Evolutionary conservation across 2,329 filamentous ascomycete genomes (phyloP).

Genomic region (Fusarium continuum): DNA sequence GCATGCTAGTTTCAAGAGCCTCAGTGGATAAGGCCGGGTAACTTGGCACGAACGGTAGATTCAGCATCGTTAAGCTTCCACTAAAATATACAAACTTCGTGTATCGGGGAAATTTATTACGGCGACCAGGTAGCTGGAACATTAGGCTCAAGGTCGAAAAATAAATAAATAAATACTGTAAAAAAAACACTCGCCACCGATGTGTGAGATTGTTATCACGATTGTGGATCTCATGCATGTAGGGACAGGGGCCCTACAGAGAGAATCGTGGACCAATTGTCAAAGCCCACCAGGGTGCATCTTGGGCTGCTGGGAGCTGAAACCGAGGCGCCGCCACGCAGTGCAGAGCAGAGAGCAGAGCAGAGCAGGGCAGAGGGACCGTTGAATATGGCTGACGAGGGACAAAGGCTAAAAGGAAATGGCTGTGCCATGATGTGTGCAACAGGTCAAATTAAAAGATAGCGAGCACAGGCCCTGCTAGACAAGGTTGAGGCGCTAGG

Average conservation of each 20-base stretch:
- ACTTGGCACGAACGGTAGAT: too few species aligned
- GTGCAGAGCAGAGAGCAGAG: too few species aligned
- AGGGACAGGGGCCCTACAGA: conserved; percentile 4
- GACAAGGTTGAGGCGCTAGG: neutral
- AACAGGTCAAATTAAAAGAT: neutral
- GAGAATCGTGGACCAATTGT: neutral
- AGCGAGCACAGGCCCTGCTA: neutral
- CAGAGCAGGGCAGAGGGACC: too few species aligned
- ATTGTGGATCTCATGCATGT: conserved; percentile 2
- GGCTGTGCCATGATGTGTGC: too few species aligned
- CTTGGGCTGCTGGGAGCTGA: neutral
- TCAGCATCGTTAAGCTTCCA: too few species aligned
- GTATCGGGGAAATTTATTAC: neutral
- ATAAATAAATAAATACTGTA: neutral
- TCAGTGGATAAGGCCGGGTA: too few species aligned
- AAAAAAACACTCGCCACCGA: neutral
- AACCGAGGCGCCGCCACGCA: conserved; percentile 4
- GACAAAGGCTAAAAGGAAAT: too few species aligned
- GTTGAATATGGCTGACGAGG: neutral
- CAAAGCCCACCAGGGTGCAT: neutral
- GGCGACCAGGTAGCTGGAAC: conserved; percentile 2
- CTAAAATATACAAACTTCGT: too few species aligned
- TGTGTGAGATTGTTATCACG: conserved; percentile 2
- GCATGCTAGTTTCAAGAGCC: too few species aligned
- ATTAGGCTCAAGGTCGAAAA: neutral